These are phyloP conservation scores for Oryza meyeriana DNA, from an alignment of 176 grass and related monocot genomes.

Conservation along the genomic window DNA sequence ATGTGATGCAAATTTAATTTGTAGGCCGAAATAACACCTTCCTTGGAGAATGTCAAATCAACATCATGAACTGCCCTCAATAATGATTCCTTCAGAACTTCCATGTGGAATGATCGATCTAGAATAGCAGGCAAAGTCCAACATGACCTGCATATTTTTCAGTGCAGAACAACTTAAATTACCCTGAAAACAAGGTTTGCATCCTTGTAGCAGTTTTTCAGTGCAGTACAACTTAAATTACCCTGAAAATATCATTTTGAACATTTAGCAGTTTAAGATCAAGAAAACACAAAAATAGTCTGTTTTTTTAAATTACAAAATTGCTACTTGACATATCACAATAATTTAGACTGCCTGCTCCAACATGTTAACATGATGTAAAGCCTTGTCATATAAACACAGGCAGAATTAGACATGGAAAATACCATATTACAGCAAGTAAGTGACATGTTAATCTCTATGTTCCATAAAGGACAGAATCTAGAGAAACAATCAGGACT, in stretches of 20 bases:
- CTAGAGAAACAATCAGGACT: neutral
- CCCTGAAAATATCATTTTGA: neutral
- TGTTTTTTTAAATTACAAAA: neutral
- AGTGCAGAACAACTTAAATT: constrained; percentile 11
- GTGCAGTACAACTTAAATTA: constrained; percentile 4
- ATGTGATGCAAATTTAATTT: neutral
- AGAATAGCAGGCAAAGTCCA: constrained; percentile 53
- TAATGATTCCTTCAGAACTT: constrained; percentile 88
- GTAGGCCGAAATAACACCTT: constrained; percentile 35
- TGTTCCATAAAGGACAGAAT: neutral
- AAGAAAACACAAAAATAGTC: neutral
- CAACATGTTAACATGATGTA: neutral
- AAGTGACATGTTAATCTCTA: neutral
- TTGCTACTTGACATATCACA: neutral
- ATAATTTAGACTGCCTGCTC: neutral
- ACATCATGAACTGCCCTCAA: constrained; percentile 80
- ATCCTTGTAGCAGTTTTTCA: constrained; percentile 34
- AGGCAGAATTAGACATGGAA: constrained; percentile 2
- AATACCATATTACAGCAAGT: neutral
- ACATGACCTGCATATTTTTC: constrained; percentile 52
- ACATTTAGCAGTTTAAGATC: neutral
- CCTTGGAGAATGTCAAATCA: constrained; percentile 94
- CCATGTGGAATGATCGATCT: constrained; percentile 72
- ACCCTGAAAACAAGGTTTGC: neutral
- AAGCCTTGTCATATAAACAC: neutral